Percentiles rank a stretch among this genome's conserved stretches.
Conservation (phyloP, 2,329 filamentous ascomycete species). For the Capronia americana region DNA sequence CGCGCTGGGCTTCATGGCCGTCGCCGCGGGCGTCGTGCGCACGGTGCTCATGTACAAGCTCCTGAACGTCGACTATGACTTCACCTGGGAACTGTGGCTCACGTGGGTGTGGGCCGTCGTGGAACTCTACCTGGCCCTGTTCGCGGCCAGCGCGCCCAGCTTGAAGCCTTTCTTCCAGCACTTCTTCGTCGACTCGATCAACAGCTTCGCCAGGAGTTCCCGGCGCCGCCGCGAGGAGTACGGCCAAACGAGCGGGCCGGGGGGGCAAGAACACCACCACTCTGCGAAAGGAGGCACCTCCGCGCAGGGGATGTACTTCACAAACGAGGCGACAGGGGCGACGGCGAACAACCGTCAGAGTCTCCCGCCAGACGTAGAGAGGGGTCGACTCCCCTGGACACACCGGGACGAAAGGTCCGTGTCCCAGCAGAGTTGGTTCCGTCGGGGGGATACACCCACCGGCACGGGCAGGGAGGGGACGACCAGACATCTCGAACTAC, state of each 20-base stretch:
- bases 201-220: slow-evolving; percentile 22
- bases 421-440: slow-evolving; percentile 24
- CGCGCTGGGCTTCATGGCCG: slow-evolving; percentile 37
- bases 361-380: slow-evolving; percentile 6
- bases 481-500: slow-evolving; percentile 80
- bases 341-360: slow-evolving; percentile 13
- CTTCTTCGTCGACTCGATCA: slow-evolving; percentile 31
- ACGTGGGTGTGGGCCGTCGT: slow-evolving; percentile 43
- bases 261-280: background rate
- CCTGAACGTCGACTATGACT: slow-evolving; percentile 36
- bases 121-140: slow-evolving; percentile 43
- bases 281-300: background rate
- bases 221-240: slow-evolving; percentile 7
- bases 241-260: background rate
- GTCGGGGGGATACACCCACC: slow-evolving; percentile 55
- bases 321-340: too few relatives aligned
- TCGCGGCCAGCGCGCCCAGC: slow-evolving; percentile 43
- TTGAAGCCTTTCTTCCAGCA: slow-evolving; percentile 42
- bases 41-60: slow-evolving; percentile 35
- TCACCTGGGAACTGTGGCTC: slow-evolving; percentile 36
- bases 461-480: slow-evolving; percentile 49
- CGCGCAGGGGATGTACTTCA: background rate
- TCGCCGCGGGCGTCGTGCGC: slow-evolving; percentile 37
- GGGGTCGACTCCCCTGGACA: background rate
- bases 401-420: slow-evolving; percentile 10